Percentiles rank a stretch among this genome's conserved stretches.
These are phyloP conservation scores for Caryopteris hybrid DNA, from an alignment of 305 asterid genomes.

Conservation along the genomic window DNA sequence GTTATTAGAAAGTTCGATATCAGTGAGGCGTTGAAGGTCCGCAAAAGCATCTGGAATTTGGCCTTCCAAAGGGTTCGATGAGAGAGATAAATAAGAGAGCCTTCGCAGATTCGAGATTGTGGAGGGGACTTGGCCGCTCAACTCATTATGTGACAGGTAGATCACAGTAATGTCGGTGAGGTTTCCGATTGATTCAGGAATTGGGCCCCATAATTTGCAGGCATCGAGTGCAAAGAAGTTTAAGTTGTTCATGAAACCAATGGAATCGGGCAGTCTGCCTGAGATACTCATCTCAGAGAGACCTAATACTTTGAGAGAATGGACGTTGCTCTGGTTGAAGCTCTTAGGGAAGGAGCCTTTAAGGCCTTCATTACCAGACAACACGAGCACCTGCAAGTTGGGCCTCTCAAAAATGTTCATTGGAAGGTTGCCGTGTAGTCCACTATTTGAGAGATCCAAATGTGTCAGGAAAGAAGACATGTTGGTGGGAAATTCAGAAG, in stretches of 20 bases:
- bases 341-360: not conserved
- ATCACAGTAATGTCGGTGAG: not conserved
- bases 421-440: not conserved
- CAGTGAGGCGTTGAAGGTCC: no score
- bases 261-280: not conserved
- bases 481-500: not conserved
- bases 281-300: not conserved
- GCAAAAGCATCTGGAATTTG: no score
- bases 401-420: slow-evolving; percentile 1
- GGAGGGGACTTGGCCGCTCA: not conserved
- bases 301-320: not conserved
- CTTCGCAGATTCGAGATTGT: not conserved
- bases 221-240: not conserved
- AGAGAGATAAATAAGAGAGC: not conserved
- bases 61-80: not conserved
- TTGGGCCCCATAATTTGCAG: not conserved
- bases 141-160: not conserved
- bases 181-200: slow-evolving; percentile 6
- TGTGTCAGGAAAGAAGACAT: not conserved
- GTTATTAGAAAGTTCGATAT: no score
- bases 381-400: not conserved
- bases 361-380: not conserved
- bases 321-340: not conserved
- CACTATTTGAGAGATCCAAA: not conserved
- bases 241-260: not conserved